phyloP scores from a whole-genome alignment of 1,284 basidiomycete genomes.

The Heterobasidion occidentale region DNA sequence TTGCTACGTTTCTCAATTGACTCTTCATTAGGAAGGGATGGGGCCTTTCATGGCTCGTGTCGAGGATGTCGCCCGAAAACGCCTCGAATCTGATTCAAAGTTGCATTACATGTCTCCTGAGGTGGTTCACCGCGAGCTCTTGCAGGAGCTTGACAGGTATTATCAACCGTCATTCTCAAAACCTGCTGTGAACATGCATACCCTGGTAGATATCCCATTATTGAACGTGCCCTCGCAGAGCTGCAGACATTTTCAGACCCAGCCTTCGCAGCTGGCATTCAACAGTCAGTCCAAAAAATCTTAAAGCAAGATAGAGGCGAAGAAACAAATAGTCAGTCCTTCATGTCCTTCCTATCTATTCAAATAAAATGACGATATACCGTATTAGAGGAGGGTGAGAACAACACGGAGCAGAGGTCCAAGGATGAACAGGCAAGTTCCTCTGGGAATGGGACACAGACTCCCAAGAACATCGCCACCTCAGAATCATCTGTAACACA shows the following conservation, averaged over 20 bases:
- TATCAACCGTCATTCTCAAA: not conserved
- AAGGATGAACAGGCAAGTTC: no score
- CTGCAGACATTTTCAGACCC: not conserved
- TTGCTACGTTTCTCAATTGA: not conserved
- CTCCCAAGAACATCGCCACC: no score
- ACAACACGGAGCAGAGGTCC: no score
- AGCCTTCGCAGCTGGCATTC: not conserved
- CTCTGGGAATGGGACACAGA: no score
- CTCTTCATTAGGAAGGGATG: constrained; percentile 39
- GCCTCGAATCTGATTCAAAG: constrained; percentile 45
- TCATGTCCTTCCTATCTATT: not conserved
- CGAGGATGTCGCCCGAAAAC: constrained; percentile 50
- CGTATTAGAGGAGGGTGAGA: no score
- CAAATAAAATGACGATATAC: not conserved
- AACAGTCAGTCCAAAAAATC: not conserved
- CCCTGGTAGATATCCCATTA: constrained; percentile 1
- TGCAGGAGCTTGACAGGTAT: constrained; percentile 67
- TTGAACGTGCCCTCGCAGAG: constrained; percentile 4
- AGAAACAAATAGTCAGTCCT: not conserved
- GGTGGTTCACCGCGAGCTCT: constrained; percentile 46
- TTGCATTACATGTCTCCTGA: constrained; percentile 48
- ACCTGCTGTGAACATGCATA: no score
- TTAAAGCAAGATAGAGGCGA: not conserved
- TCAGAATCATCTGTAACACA: no score
- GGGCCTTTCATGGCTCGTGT: constrained; percentile 45